Base-by-base conservation (phyloP, 352 stramenopile species). In the Phytophthora multivora region DNA sequence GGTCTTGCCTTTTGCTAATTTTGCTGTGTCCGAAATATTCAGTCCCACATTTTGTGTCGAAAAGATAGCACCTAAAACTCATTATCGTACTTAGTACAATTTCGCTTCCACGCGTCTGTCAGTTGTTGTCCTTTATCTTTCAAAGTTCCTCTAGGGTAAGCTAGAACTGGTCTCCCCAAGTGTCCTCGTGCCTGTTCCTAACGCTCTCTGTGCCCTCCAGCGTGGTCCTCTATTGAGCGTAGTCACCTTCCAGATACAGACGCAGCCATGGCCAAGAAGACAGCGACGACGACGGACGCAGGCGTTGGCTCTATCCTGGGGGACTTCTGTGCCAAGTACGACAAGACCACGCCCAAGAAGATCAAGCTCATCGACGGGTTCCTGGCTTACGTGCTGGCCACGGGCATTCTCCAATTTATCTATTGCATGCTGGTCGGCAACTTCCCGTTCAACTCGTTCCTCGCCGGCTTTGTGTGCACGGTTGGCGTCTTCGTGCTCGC, bases 381-480 rank as follows among this genome's bases (percentile, higher is more conserved):
- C 67, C 84, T 97, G 16, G 86, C 80, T 53, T 97, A 96, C 71
- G 86, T 96, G 50, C 67, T 96, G 53, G 75, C 79, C 23, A 97
- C 90, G 50, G 90, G 89, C 51, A 77, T 94, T 48, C 84, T 95
- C 54, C 89, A 97, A 80, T 96, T 97, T 83, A 77, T 96, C 68
- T 97, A 97, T 86, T 97, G 89, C 74, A 49, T 79, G 55, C 71
- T 97, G 42, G 89, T 97, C 12, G 90, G 90, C 51, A 96, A 74
- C 30, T 97, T 97, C 74, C 90, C 90, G 21, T 97, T 97, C 78
- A 97, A 97, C 73, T 97, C 90, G 64, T 97, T 97, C 69, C 75
- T 97, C 33, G 89, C 90, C 15, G 89, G 89, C 57, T 96, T 97
- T 52, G 81, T 96, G 28, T 96, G 86, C 76, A 94, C 86, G 16